Conservation (phyloP, 2,329 filamentous ascomycete genomes). For the Setomelanomma holmii region DNA sequence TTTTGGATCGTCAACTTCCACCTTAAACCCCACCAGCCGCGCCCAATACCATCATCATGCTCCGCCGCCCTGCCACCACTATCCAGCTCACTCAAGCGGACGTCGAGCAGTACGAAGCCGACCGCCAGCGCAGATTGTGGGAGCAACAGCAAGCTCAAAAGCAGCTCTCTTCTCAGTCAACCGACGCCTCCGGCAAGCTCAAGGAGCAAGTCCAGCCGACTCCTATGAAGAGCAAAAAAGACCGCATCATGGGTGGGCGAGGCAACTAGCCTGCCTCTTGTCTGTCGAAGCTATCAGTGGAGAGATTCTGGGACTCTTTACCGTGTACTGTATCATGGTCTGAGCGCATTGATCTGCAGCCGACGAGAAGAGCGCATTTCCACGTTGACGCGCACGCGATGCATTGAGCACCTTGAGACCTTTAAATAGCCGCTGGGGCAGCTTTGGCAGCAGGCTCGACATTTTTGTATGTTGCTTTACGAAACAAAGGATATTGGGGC, state of each 20-base stretch:
- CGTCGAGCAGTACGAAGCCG: slow-evolving; percentile 73
- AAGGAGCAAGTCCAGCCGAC: slow-evolving; percentile 9
- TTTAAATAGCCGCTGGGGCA: too few relatives aligned
- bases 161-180: slow-evolving; percentile 24
- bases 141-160: slow-evolving; percentile 26
- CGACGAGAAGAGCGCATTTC: background rate
- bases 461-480: background rate
- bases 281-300: background rate
- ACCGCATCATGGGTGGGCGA: slow-evolving; percentile 40
- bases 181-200: slow-evolving; percentile 21
- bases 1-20: background rate
- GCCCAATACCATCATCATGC: slow-evolving; percentile 56
- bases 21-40: background rate
- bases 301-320: background rate
- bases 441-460: background rate
- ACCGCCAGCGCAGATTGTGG: slow-evolving; percentile 52
- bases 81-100: slow-evolving; percentile 74
- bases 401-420: background rate
- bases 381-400: background rate
- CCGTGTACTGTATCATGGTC: background rate
- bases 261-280: background rate
- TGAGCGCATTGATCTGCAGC: background rate
- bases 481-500: background rate
- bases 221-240: slow-evolving; percentile 34
- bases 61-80: slow-evolving; percentile 71